These are phyloP conservation scores for Chytriomyces hyalinus DNA, from an alignment of 192 early-diverging fungal genomes.

Conservation along the genomic window DNA sequence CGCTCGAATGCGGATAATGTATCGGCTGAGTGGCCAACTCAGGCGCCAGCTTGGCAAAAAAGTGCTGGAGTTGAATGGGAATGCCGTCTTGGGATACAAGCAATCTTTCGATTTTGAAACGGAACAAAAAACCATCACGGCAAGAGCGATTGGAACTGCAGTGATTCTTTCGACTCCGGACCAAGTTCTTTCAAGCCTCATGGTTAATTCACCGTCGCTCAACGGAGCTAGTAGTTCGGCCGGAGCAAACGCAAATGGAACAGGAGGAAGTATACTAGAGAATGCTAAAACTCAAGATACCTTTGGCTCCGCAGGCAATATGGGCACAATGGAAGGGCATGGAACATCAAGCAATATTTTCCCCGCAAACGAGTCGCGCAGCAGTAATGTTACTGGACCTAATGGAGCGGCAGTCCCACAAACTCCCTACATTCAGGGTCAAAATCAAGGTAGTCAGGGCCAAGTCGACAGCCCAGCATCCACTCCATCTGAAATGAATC, in stretches of 20 bases:
- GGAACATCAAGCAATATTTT: background rate
- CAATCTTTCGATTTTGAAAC: slow-evolving; percentile 81
- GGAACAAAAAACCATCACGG: slow-evolving; percentile 73
- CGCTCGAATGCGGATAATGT: slow-evolving; percentile 71
- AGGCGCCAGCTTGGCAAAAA: slow-evolving; percentile 77
- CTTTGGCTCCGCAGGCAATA: background rate
- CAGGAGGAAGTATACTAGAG: background rate
- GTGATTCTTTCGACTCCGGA: slow-evolving; percentile 60
- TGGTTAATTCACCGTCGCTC: slow-evolving; percentile 8
- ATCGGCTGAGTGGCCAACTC: slow-evolving; percentile 69
- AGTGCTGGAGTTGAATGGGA: slow-evolving; percentile 73
- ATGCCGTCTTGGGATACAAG: slow-evolving; percentile 74
- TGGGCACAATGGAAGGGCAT: background rate
- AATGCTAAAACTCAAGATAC: background rate
- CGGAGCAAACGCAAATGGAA: background rate
- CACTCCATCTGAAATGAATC: background rate
- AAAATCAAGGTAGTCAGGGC: background rate
- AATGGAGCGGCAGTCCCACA: background rate
- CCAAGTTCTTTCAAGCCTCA: slow-evolving; percentile 26
- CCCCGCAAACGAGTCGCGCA: background rate
- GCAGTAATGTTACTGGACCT: background rate
- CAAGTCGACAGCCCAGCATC: slow-evolving; percentile 7
- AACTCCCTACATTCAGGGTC: background rate
- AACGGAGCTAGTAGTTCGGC: background rate
- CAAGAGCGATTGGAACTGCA: slow-evolving; percentile 77